A percentile compares a stretch with the other conserved stretches of the same genome.
These are phyloP conservation scores for Emericellopsis atlantica DNA, from an alignment of 2,329 filamentous ascomycete genomes.

Conservation along the genomic window DNA sequence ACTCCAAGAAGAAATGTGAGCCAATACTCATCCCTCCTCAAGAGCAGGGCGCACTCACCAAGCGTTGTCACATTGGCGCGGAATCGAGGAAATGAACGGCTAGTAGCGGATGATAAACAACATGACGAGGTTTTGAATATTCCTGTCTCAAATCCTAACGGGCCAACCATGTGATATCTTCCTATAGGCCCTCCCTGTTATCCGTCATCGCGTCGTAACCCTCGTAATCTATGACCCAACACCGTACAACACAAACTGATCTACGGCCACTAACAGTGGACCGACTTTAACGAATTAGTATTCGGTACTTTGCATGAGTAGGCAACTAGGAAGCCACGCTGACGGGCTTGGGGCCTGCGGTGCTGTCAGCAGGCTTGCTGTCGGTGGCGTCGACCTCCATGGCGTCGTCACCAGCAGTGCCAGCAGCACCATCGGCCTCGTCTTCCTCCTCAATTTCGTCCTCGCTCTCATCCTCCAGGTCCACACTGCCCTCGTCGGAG, in stretches of 20 bases:
- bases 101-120: too few relatives aligned
- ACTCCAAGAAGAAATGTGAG: too few relatives aligned
- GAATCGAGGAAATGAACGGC: too few relatives aligned
- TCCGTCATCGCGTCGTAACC: not conserved
- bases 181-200: too few relatives aligned
- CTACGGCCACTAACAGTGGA: too few relatives aligned
- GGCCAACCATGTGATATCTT: too few relatives aligned
- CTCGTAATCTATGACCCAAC: not conserved
- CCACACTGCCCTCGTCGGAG: conserved; percentile 66
- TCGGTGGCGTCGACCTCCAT: conserved; percentile 36
- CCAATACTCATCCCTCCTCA: too few relatives aligned
- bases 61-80: too few relatives aligned
- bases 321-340: conserved; percentile 17
- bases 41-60: too few relatives aligned
- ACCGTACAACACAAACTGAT: not conserved
- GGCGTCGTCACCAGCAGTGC: conserved; percentile 23
- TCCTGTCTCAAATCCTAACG: too few relatives aligned
- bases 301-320: too few relatives aligned
- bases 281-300: not conserved
- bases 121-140: too few relatives aligned
- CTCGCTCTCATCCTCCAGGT: conserved; percentile 65
- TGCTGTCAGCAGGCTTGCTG: conserved; percentile 13
- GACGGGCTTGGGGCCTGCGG: conserved; percentile 19
- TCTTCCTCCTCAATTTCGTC: conserved; percentile 60
- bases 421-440: conserved; percentile 23